Evolutionary conservation across 352 stramenopile genomes (phyloP), one percentile per base, ranked within the genome.

Genomic region (Phytophthora fragariae): DNA sequence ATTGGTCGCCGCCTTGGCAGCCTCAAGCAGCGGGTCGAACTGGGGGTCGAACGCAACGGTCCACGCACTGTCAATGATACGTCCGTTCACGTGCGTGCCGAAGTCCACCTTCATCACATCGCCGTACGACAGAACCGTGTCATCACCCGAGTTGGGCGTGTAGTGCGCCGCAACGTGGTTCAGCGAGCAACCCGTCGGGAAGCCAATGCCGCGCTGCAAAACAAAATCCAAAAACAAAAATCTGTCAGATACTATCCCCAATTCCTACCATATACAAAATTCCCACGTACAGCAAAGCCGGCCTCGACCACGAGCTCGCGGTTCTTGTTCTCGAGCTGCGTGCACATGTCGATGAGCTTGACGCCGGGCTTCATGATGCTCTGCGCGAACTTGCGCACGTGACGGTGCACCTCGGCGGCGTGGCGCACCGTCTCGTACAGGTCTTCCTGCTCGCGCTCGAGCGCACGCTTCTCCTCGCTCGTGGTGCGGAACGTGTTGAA

Each of bases 81-180:
- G 84, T 49, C 97, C 97, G 71, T 99, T 97, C 37, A 99, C 92
- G 61, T 99, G 97, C 8, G 96, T 98, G 21, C 98, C 98, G 82
- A 99, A 99, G 80, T 99, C 98, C 27, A 99, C 60, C 55, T 82
- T 99, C 97, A 99, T 99, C 1, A 99, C 97, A 78, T 99, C 97
- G 49, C 97, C 96, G 64, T 99, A 98, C 41, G 84, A 75, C 14
- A 97, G 71, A 17, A 99, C 95, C 6, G 95, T 99, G 44, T 98
- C 79, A 77, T 99, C 98, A 1, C 97, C 97, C 14, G 76, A 74
- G 75, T 99, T 99, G 19, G 98, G 98, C 46, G 97, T 99, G 81
- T 99, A 99, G 79, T 99, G 98, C 8, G 98, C 98, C 11, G 97
- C 97, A 7, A 99, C 94, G 81, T 99, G 90, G 80, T 99, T 99